Base-by-base conservation (phyloP, 176 grass and related monocot genomes). In the Carex parvula region DNA sequence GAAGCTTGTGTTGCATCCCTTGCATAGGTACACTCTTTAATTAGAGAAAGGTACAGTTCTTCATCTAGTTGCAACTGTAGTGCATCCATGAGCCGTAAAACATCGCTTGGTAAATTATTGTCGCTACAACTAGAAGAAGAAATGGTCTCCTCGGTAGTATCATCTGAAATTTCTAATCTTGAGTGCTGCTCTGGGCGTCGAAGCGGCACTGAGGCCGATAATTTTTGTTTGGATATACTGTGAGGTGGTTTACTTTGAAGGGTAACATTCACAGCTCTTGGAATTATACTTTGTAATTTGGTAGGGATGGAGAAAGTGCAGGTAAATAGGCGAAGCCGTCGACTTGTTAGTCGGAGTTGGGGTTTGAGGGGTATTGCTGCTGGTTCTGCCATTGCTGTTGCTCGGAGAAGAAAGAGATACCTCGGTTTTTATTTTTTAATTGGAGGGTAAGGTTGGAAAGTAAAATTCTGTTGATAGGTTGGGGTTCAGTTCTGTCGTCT, bases 31-130 rank as follows among this genome's bases (percentile, higher is more conserved):
- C 89, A 94, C 9, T 93, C 95, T 64, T 88, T 89, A 37, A 98
- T 84, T 32, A 98, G 87, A 53, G 85, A 89, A 7, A 94, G 30
- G 89, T 98, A 94, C 66, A 94, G 22, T 69, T 94, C 95, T 83
- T 94, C 95, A 60, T 90, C 92, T 37, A 92, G 87, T 60, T 54
- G 46, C 21, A 98, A 32, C 6, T 82, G 22, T 6, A 94, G 82
- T 63, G 26, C 16, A 79, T 93, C 95, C 95, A 98, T 84, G 18
- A 98, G 84, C 42, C 65, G 70, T 73, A 98, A 91, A 61, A 98
- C 86, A 79, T 94, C 88, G 10, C 89, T 58, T 5, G 87, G 59
- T 42, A 48, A 41, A 66, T 82, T 66, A 64, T 82, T 82, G 16
- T 6, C 37, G 29, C 12, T 30, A 66, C 8, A 3, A 54, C 12